Conservation (phyloP, 106 monocot species). For the Dendrobium catenatum region DNA sequence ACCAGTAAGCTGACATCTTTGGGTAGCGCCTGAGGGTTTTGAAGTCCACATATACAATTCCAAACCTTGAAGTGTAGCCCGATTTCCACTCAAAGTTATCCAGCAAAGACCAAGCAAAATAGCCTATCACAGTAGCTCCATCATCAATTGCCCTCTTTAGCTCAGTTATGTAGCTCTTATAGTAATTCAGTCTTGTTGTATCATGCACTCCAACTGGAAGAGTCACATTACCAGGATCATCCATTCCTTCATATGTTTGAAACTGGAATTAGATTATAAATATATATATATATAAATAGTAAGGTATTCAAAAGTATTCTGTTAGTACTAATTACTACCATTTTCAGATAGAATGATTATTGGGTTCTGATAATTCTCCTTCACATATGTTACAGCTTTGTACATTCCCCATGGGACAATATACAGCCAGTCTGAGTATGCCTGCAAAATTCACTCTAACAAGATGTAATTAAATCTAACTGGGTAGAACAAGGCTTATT, state of each 20-base stretch:
- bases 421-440: conserved; percentile 84
- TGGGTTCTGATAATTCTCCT: conserved; percentile 69
- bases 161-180: conserved; percentile 56
- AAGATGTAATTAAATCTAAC: too few relatives aligned
- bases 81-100: conserved; percentile 75
- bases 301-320: neutral
- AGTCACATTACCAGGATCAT: conserved; percentile 66
- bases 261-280: neutral
- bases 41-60: conserved; percentile 63
- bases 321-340: conserved; percentile 29
- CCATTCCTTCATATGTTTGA: conserved; percentile 45
- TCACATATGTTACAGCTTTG: conserved; percentile 82
- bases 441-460: conserved; percentile 29
- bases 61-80: conserved; percentile 66
- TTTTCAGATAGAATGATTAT: conserved; percentile 82
- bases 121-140: conserved; percentile 62
- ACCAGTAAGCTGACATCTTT: conserved; percentile 70
- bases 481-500: too few relatives aligned
- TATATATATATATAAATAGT: neutral
- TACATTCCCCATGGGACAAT: conserved; percentile 98
- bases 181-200: conserved; percentile 46
- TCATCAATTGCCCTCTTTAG: conserved; percentile 71
- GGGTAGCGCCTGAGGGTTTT: conserved; percentile 47
- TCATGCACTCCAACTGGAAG: conserved; percentile 42
- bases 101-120: conserved; percentile 76